Evolutionary conservation across 192 early-diverging fungal species (phyloP).

Genomic region (Coemansia sp.): DNA sequence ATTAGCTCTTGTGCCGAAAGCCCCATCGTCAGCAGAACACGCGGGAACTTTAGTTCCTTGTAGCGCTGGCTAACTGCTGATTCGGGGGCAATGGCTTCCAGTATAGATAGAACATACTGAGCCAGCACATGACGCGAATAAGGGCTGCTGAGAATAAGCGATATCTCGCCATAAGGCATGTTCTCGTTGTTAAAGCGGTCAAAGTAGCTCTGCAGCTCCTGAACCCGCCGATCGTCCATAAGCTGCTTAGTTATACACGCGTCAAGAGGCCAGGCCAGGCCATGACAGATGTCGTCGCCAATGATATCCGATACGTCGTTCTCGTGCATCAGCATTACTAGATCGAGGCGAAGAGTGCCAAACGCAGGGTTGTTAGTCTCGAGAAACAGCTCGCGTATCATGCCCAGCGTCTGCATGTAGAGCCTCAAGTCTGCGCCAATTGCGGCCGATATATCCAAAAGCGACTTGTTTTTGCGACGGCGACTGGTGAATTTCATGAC

Average conservation of each 20-base stretch:
- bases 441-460: slow-evolving; percentile 23
- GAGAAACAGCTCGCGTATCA: slow-evolving; percentile 35
- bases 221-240: slow-evolving; percentile 32
- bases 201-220: slow-evolving; percentile 38
- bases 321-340: slow-evolving; percentile 43
- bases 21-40: slow-evolving; percentile 33
- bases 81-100: slow-evolving; percentile 35
- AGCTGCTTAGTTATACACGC: slow-evolving; percentile 32
- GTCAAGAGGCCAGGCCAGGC: slow-evolving; percentile 40
- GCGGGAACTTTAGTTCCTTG: slow-evolving; percentile 27
- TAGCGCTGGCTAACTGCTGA: slow-evolving; percentile 23
- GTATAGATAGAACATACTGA: slow-evolving; percentile 29
- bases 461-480: slow-evolving; percentile 17
- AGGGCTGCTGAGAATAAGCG: slow-evolving; percentile 44
- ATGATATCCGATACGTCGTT: slow-evolving; percentile 19
- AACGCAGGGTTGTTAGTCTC: slow-evolving; percentile 25
- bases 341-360: slow-evolving; percentile 41
- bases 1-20: slow-evolving; percentile 27
- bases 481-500: slow-evolving; percentile 4
- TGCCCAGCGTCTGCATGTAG: slow-evolving; percentile 40
- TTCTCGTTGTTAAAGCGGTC: slow-evolving; percentile 27
- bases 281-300: slow-evolving; percentile 35
- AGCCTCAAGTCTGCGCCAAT: slow-evolving; percentile 32
- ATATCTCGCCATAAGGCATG: slow-evolving; percentile 46
- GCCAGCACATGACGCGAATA: slow-evolving; percentile 41